Percentiles rank a stretch among this genome's conserved stretches.
phyloP scores from a whole-genome alignment of 1,284 basidiomycete species.

The Marasmius oreades region DNA sequence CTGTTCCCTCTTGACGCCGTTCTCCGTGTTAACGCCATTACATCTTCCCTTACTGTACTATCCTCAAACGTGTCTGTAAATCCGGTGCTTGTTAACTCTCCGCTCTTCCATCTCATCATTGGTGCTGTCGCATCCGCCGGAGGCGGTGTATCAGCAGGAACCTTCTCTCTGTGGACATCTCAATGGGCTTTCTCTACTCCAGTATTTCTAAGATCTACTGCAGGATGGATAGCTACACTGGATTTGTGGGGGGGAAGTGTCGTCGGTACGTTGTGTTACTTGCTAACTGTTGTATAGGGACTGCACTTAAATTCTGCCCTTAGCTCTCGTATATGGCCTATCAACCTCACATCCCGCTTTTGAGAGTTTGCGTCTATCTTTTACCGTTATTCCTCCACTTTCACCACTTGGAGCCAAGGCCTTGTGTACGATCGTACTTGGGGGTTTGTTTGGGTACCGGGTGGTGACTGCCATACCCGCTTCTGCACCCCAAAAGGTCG shows the following conservation, averaged over 20 bases:
- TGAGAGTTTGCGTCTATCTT: slow-evolving; percentile 10
- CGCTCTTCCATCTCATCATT: slow-evolving; percentile 40
- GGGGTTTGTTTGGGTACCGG: slow-evolving; percentile 28
- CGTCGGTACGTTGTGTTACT: slow-evolving; percentile 24
- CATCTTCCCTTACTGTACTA: slow-evolving; percentile 30
- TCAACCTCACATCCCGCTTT: slow-evolving; percentile 30
- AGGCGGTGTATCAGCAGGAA: slow-evolving; percentile 40
- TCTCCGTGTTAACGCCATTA: slow-evolving; percentile 38
- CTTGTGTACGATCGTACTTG: slow-evolving; percentile 26
- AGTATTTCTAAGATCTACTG: slow-evolving; percentile 34
- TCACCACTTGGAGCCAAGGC: slow-evolving; percentile 27
- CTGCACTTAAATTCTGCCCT: neutral
- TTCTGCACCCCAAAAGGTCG: neutral
- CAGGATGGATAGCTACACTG: slow-evolving; percentile 33
- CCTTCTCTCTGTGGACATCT: slow-evolving; percentile 34
- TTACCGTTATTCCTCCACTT: slow-evolving; percentile 17
- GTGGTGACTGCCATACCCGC: slow-evolving; percentile 12
- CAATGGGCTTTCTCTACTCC: slow-evolving; percentile 41
- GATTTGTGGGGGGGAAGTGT: slow-evolving; percentile 46
- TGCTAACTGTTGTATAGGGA: neutral
- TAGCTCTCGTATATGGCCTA: slow-evolving; percentile 28
- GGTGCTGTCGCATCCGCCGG: slow-evolving; percentile 40
- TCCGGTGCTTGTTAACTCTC: slow-evolving; percentile 30
- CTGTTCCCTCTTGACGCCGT: slow-evolving; percentile 47
- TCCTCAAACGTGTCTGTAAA: slow-evolving; percentile 21